Evolutionary conservation across 345 rosid species (phyloP), one percentile per base, ranked within the genome.

Genomic region (Acer campestre): DNA sequence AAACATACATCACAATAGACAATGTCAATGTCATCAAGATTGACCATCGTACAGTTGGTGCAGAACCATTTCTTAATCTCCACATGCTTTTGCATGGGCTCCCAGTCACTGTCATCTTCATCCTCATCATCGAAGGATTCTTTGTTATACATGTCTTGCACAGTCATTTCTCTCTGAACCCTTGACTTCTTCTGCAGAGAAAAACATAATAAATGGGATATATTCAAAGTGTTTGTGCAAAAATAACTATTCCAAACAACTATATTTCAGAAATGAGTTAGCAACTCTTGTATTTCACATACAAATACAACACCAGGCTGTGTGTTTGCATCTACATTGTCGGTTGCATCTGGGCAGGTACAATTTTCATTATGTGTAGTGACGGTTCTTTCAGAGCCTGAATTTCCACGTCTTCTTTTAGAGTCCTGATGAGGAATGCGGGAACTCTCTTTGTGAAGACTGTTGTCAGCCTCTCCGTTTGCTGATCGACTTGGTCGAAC

Each of bases 51-150:
- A 78, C 99, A 94, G 80, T 94, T 96, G 49, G 90, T 86, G 65
- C 99, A 96, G 88, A 89, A 91, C 98, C 99, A 96, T 79, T 88
- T 90, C 25, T 81, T 49, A 71, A 88, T 80, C 77, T 94, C 94
- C 20, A 85, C 74, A 16, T 80, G 90, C 75, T 79, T 86, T 85
- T 80, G 87, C 71, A 85, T 61, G 48, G 99, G 98, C 79, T 94
- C 98, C 99, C 99, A 94, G 12, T 96, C 98, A 83, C 92, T 90
- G 78, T 91, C 96, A 66, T 93, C 97, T 27, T 95, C 99, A 18
- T 93, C 99, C 0, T 91, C 98, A 0, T 86, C 97, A 56, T 88
- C 81, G 44, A 88, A 85, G 58, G 80, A 74, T 18, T 80, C 64
- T n/a, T 89, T 83, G 22, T 87, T 82, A 80, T 88, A 90, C 78